Evolutionary conservation across 345 rosid genomes (phyloP), one percentile per base, ranked within the genome.

Genomic region (Hibiscus syriacus): DNA sequence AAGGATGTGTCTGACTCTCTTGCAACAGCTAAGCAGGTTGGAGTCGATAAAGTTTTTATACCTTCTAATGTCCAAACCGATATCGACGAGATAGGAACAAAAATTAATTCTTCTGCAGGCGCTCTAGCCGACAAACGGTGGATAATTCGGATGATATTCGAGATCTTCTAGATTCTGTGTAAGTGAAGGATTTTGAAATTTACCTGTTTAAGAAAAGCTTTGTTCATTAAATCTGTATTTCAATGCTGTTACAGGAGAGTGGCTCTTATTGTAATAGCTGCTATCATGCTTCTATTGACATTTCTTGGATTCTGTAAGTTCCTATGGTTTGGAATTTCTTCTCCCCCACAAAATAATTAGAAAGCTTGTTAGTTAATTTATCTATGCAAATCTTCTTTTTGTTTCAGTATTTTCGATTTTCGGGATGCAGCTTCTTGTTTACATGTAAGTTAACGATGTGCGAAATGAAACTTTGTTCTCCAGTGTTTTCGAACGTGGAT

Each of bases 61-160:
- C 95, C 99, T 70, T 76, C 88, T 26, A 81, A 74, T 78, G 89
- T 94, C 16, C 97, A 91, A 80, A 70, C 96, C 46, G 96, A 94
- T 71, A 91, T 94, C 70, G 99, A 91, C 67, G 86, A 83, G 72
- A 79, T 91, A 2, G 95, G 79, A 74, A 69, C 72, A 11, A 89
- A 78, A 77, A 80, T 91, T 4, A 71, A 65, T 65, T 80, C 92
- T 58, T 83, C 97, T 20, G 81, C 86, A 46, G 79, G 80, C 46
- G 74, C 56, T 26, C 78, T 94, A 64, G 72, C 90, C 16, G 81
- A 81, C 48, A 73, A 76, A 65, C 98, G 1, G 70, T 61, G 22
- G 84, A 74, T 64, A 86, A 85, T 75, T 82, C 92, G 2, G 73
- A 77, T 17, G 79, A 85, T 61, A 86, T 86, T 4, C 68, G 70